Conservation (phyloP, 163 green algal species). For the Prototheca cutis region DNA sequence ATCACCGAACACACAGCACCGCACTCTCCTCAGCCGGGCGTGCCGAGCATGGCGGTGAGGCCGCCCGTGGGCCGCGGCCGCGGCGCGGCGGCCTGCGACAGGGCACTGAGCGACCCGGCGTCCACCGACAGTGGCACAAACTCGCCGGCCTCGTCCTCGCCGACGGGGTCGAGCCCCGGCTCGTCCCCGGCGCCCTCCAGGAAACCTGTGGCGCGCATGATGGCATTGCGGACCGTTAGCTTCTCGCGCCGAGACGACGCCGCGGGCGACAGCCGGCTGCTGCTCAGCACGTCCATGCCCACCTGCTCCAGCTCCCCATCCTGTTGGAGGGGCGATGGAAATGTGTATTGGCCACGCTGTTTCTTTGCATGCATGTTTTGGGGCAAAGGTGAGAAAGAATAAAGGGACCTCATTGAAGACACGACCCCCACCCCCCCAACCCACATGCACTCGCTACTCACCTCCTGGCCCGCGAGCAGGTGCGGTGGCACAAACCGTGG, state of each 20-base stretch:
- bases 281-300: background rate
- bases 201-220: slow-evolving; percentile 31
- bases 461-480: slow-evolving; percentile 13
- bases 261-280: slow-evolving; percentile 8
- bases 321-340: no score
- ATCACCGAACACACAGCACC: no score
- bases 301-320: slow-evolving; percentile 3
- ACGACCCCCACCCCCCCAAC: no score
- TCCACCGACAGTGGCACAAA: background rate
- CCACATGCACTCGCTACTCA: no score
- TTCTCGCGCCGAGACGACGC: slow-evolving; percentile 16
- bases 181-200: slow-evolving; percentile 11
- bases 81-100: background rate
- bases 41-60: slow-evolving; percentile 5
- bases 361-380: no score
- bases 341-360: no score
- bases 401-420: no score
- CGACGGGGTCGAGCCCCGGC: background rate
- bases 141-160: background rate
- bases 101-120: background rate
- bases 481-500: slow-evolving; percentile 28
- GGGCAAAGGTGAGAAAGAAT: no score
- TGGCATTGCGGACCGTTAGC: slow-evolving; percentile 27
- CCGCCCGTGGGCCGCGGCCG: background rate
- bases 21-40: no score